A percentile compares a stretch with the other conserved stretches of the same genome.
These are phyloP conservation scores for Alternaria postmessia DNA, from an alignment of 2,329 filamentous ascomycete species.

Conservation along the genomic window DNA sequence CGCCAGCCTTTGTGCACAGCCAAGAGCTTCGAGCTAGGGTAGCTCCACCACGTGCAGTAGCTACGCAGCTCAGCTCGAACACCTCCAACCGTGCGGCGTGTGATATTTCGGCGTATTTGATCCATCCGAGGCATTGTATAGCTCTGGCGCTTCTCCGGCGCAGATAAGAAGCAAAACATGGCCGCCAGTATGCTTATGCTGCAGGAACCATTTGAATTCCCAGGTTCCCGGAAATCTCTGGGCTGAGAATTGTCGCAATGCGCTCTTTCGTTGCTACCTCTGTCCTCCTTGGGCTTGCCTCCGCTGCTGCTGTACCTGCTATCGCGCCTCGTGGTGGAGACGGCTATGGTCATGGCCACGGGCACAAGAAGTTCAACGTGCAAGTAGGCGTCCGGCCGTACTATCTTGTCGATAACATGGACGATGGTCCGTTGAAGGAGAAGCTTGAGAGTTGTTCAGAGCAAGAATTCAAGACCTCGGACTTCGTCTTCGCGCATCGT, in stretches of 20 bases:
- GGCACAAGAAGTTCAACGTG: slow-evolving; percentile 40
- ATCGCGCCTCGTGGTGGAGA: slow-evolving; percentile 27
- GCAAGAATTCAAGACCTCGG: slow-evolving; percentile 44
- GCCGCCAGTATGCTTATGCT: slow-evolving; percentile 16
- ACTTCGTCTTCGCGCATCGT: slow-evolving; percentile 49
- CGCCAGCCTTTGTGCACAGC: slow-evolving; percentile 15
- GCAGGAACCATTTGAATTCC: slow-evolving; percentile 29
- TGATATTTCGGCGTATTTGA: slow-evolving; percentile 15
- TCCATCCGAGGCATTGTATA: slow-evolving; percentile 15
- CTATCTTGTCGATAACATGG: slow-evolving; percentile 50
- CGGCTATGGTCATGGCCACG: slow-evolving; percentile 17
- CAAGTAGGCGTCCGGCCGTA: slow-evolving; percentile 49
- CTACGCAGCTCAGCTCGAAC: slow-evolving; percentile 23
- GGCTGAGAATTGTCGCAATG: slow-evolving; percentile 31
- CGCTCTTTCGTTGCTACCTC: slow-evolving; percentile 38
- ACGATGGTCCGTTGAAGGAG: slow-evolving; percentile 47
- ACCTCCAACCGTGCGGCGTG: slow-evolving; percentile 23
- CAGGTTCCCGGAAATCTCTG: slow-evolving; percentile 14
- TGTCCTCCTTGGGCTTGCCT: slow-evolving; percentile 38
- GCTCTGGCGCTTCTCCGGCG: slow-evolving; percentile 5
- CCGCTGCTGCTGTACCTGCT: slow-evolving; percentile 39
- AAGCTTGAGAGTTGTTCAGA: slow-evolving; percentile 50
- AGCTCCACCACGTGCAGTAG: slow-evolving; percentile 38
- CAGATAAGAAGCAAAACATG: slow-evolving; percentile 36
- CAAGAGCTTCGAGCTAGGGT: slow-evolving; percentile 22